Percentiles rank a stretch among this genome's conserved stretches.
Conservation (phyloP, 2,329 filamentous ascomycete genomes). For the Ophiocordyceps polyrhachis-furcata region DNA sequence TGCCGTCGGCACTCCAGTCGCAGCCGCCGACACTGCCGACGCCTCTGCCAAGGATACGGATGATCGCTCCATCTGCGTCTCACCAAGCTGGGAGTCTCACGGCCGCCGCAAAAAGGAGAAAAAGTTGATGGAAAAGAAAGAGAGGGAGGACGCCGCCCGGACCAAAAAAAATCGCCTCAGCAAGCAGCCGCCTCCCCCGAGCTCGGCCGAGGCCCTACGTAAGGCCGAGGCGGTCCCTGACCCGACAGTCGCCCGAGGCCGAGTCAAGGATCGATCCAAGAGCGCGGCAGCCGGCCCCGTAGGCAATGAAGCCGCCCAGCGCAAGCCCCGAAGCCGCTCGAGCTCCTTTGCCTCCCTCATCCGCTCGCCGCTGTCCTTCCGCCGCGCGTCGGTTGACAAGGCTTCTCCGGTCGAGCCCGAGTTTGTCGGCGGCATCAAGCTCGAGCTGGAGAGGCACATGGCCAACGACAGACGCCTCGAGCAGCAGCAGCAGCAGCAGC, state of each 20-base stretch:
- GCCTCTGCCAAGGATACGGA: constrained; percentile 13
- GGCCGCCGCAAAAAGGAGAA: constrained; percentile 34
- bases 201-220: constrained; percentile 2
- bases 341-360: constrained; percentile 19
- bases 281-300: constrained; percentile 8
- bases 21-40: constrained; percentile 13
- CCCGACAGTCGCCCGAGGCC: neutral
- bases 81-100: constrained; percentile 42
- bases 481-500: constrained; percentile 6
- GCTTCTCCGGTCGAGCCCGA: constrained; percentile 9
- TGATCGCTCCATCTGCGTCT: constrained; percentile 32
- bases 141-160: constrained; percentile 8
- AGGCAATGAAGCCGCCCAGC: constrained; percentile 1
- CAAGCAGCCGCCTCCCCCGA: constrained; percentile 2
- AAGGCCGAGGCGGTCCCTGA: neutral
- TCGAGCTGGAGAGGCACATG: constrained; percentile 19
- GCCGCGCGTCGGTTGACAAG: constrained; percentile 14
- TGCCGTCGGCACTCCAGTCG: constrained; percentile 6
- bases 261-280: constrained; percentile 4
- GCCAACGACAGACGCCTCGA: constrained; percentile 12
- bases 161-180: constrained; percentile 5
- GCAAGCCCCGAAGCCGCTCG: constrained; percentile 13
- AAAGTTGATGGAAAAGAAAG: constrained; percentile 16
- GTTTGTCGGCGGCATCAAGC: constrained; percentile 23
- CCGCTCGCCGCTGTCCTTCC: constrained; percentile 15